Evolutionary conservation across 1,139 yeast species (phyloP).

Genomic region (Scheffersomyces illinoinensis): DNA sequence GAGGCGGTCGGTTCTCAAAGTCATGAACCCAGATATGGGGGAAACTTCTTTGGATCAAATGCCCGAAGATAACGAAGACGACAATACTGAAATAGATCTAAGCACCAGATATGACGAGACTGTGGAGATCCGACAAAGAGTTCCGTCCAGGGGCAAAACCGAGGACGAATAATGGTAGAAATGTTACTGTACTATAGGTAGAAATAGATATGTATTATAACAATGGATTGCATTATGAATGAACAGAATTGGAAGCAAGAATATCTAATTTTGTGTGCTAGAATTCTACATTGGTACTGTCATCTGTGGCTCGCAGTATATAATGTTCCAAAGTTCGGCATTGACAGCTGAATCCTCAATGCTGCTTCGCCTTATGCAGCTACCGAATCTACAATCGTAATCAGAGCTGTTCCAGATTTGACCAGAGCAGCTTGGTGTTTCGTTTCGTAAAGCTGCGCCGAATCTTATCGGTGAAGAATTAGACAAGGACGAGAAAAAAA

Average conservation of each 20-base stretch:
- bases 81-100: constrained; percentile 1
- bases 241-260: not conserved
- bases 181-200: not conserved
- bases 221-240: not conserved
- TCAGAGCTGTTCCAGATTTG: not conserved
- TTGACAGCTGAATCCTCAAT: too few relatives aligned
- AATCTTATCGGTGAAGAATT: not conserved
- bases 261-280: not conserved
- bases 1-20: constrained; percentile 60
- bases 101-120: constrained; percentile 2
- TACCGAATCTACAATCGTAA: not conserved
- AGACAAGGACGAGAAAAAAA: not conserved
- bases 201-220: not conserved
- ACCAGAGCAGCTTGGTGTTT: not conserved
- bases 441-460: not conserved
- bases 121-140: constrained; percentile 25
- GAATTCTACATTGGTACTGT: too few relatives aligned
- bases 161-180: constrained; percentile 5
- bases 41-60: not conserved
- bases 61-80: constrained; percentile 11
- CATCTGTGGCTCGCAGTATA: too few relatives aligned
- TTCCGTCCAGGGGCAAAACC: constrained; percentile 28
- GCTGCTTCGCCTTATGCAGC: too few relatives aligned
- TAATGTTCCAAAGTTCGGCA: too few relatives aligned
- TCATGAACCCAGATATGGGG: constrained; percentile 61